Conservation (phyloP, 2,329 filamentous ascomycete species). For the Paramyrothecium roridum region DNA sequence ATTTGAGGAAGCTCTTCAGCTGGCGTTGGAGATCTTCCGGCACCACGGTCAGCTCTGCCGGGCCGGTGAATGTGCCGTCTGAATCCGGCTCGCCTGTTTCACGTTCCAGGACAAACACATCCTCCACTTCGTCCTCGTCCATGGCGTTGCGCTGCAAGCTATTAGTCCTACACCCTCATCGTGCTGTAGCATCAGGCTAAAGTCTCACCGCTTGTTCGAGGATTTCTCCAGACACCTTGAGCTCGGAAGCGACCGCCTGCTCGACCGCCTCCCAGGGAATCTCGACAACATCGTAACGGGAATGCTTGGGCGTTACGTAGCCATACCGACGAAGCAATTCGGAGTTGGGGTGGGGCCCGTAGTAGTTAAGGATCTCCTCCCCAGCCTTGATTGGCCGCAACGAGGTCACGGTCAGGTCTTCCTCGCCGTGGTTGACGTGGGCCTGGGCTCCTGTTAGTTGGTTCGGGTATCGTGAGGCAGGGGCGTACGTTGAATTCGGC, state of each 20-base stretch:
- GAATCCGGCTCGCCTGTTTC: constrained; percentile 48
- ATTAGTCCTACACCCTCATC: constrained; percentile 14
- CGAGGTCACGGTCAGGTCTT: constrained; percentile 66
- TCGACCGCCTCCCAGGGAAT: constrained; percentile 61
- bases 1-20: constrained; percentile 47
- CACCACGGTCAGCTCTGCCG: constrained; percentile 35
- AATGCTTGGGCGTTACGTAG: constrained; percentile 77
- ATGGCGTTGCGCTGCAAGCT: constrained; percentile 35
- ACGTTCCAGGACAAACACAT: constrained; percentile 67
- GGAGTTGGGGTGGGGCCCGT: constrained; percentile 77
- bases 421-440: constrained; percentile 51
- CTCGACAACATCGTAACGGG: constrained; percentile 80
- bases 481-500: constrained; percentile 74
- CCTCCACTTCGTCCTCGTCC: constrained; percentile 67
- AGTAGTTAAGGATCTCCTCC: constrained; percentile 84
- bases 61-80: constrained; percentile 39
- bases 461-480: neutral
- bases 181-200: neutral
- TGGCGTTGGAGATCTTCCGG: constrained; percentile 51
- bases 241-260: constrained; percentile 34
- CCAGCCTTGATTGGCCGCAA: constrained; percentile 66
- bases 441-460: constrained; percentile 30
- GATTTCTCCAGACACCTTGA: constrained; percentile 32
- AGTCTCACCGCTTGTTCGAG: constrained; percentile 40
- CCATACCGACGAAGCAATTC: constrained; percentile 84